phyloP scores from a whole-genome alignment of 352 stramenopile species.

The Phytophthora sansomeana region DNA sequence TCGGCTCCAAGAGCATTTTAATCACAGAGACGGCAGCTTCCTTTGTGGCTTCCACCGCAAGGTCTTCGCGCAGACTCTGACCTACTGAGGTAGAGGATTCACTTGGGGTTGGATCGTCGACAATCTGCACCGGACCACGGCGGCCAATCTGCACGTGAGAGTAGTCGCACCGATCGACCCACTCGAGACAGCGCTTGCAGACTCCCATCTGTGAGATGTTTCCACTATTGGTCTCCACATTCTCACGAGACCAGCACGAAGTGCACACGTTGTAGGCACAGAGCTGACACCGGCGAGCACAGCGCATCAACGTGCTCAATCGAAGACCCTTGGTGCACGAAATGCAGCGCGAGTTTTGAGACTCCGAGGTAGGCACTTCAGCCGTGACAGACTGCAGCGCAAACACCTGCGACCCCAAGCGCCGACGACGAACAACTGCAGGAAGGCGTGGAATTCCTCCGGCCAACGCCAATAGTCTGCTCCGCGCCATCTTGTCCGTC shows the following conservation, averaged over 20 bases:
- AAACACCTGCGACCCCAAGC: slow-evolving; percentile 48
- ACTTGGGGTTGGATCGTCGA: slow-evolving; percentile 19
- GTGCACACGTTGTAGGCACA: slow-evolving; percentile 61
- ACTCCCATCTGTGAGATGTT: slow-evolving; percentile 32
- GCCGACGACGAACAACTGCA: slow-evolving; percentile 40
- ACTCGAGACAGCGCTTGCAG: slow-evolving; percentile 56
- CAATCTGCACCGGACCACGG: slow-evolving; percentile 26
- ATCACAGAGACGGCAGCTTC: slow-evolving; percentile 45
- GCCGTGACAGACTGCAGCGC: slow-evolving; percentile 20
- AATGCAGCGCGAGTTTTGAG: slow-evolving; percentile 51
- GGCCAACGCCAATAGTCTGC: slow-evolving; percentile 37
- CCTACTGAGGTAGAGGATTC: background rate
- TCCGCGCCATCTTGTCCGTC: slow-evolving; percentile 38
- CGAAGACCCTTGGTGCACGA: slow-evolving; percentile 55
- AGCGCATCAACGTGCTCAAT: slow-evolving; percentile 3
- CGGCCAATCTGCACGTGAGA: slow-evolving; percentile 40
- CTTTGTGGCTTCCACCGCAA: background rate
- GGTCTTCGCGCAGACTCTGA: slow-evolving; percentile 25
- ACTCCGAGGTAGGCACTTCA: background rate
- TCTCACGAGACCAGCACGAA: slow-evolving; percentile 47
- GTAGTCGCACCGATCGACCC: slow-evolving; percentile 54
- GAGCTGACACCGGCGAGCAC: slow-evolving; percentile 36
- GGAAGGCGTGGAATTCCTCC: slow-evolving; percentile 41
- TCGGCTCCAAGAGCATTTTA: slow-evolving; percentile 37
- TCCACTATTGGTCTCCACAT: slow-evolving; percentile 51